Evolutionary conservation across 352 stramenopile species (phyloP).

Genomic region (Thraustochytrium sp.): DNA sequence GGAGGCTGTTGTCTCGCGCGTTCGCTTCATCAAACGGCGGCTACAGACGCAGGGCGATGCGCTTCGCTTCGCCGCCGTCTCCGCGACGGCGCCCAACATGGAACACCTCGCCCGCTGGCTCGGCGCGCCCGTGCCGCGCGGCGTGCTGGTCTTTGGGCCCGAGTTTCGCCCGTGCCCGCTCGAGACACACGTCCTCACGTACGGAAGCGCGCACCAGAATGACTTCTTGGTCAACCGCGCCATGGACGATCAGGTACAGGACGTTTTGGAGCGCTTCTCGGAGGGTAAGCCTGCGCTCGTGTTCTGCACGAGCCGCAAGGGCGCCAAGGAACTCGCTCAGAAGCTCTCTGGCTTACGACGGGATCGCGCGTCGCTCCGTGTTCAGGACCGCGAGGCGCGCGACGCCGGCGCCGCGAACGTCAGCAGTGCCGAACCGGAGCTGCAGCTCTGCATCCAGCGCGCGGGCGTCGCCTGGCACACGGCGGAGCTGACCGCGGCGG

Average conservation of each 20-base stretch:
- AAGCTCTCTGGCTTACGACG: slow-evolving; percentile 90
- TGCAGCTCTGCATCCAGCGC: slow-evolving; percentile 97
- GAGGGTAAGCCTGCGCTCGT: slow-evolving; percentile 65
- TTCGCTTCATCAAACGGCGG: slow-evolving; percentile 66
- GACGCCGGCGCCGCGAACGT: slow-evolving; percentile 80
- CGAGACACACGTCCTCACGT: slow-evolving; percentile 88
- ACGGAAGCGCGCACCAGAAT: slow-evolving; percentile 51
- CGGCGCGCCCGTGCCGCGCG: slow-evolving; percentile 70
- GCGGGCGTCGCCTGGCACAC: slow-evolving; percentile 59
- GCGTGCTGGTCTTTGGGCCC: slow-evolving; percentile 60
- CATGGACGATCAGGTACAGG: not conserved
- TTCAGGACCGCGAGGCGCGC: slow-evolving; percentile 77
- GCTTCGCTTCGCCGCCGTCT: slow-evolving; percentile 87
- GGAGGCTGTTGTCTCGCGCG: slow-evolving; percentile 85
- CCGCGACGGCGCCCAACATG: slow-evolving; percentile 91
- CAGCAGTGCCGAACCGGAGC: slow-evolving; percentile 88
- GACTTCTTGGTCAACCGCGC: slow-evolving; percentile 24
- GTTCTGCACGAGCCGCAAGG: slow-evolving; percentile 95
- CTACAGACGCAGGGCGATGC: slow-evolving; percentile 41
- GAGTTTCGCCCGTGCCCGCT: slow-evolving; percentile 91
- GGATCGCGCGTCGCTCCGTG: slow-evolving; percentile 76
- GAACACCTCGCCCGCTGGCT: slow-evolving; percentile 93
- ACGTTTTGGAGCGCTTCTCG: not conserved
- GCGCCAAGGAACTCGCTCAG: slow-evolving; percentile 93
- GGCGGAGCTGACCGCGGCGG: slow-evolving; percentile 54